phyloP scores from a whole-genome alignment of 306 rosid species.

The Canavalia ensiformis region DNA sequence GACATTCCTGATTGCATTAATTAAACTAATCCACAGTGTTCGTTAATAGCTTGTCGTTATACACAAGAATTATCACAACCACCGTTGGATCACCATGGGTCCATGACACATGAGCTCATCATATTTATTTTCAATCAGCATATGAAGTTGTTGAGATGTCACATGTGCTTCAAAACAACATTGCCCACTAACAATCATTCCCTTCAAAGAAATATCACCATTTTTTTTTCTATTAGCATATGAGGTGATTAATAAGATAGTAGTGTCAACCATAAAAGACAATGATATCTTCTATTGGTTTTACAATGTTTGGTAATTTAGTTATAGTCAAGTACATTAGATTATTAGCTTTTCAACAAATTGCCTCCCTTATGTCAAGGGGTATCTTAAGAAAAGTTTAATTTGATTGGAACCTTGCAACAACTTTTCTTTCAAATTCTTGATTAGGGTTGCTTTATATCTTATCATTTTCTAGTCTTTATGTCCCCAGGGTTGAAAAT shows the following conservation, averaged over 20 bases:
- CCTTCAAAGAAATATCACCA: slow-evolving; percentile 38
- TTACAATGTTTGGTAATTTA: slow-evolving; percentile 31
- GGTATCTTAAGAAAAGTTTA: slow-evolving; percentile 27
- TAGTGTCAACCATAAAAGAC: slow-evolving; percentile 40
- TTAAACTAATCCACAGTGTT: neutral
- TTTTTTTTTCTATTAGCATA: neutral
- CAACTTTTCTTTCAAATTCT: slow-evolving; percentile 39
- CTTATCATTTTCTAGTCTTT: slow-evolving; percentile 39
- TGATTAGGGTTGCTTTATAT: slow-evolving; percentile 47
- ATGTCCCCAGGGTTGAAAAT: slow-evolving; percentile 36
- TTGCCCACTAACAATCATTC: slow-evolving; percentile 59
- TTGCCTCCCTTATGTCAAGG: slow-evolving; percentile 43
- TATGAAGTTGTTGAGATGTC: slow-evolving; percentile 58
- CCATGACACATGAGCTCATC: slow-evolving; percentile 51
- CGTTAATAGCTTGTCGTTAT: slow-evolving; percentile 9
- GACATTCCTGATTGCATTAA: neutral
- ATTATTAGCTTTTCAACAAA: slow-evolving; percentile 19
- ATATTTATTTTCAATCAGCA: slow-evolving; percentile 37
- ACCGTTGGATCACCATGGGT: slow-evolving; percentile 41
- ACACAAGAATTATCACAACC: slow-evolving; percentile 47
- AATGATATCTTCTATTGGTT: slow-evolving; percentile 38
- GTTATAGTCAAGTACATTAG: slow-evolving; percentile 6
- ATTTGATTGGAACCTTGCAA: slow-evolving; percentile 46
- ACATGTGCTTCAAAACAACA: slow-evolving; percentile 41
- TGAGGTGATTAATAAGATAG: slow-evolving; percentile 42